A percentile compares a stretch with the other conserved stretches of the same genome.
Evolutionary conservation across 768 basidiomycete species (phyloP).

Genomic region (Mycena crocata): DNA sequence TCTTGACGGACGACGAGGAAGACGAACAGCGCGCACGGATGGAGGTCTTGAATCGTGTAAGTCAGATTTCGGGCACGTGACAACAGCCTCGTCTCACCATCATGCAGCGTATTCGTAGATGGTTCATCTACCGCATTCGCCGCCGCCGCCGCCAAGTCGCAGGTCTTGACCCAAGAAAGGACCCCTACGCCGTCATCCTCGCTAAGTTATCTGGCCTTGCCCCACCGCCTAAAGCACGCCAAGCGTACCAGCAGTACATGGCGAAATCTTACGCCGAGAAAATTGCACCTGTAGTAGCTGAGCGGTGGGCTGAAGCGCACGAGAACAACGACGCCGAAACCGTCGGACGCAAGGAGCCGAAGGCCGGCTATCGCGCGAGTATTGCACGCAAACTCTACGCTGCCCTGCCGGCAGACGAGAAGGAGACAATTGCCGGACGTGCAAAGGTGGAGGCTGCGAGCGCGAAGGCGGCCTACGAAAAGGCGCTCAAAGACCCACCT

Average conservation of each 20-base stretch:
- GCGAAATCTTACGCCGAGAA: too few relatives aligned
- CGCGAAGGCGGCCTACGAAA: neutral
- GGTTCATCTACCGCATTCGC: neutral
- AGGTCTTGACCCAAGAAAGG: too few relatives aligned
- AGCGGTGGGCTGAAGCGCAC: neutral
- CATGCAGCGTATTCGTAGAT: neutral
- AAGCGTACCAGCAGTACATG: too few relatives aligned
- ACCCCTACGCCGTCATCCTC: too few relatives aligned
- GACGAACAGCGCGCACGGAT: neutral
- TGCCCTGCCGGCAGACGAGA: neutral
- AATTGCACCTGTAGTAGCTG: neutral
- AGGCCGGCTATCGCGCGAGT: conserved; percentile 5
- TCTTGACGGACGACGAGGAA: neutral
- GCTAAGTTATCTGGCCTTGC: too few relatives aligned
- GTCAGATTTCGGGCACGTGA: too few relatives aligned
- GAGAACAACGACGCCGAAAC: neutral
- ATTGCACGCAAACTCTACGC: neutral
- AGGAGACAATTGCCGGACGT: neutral
- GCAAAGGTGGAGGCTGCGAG: neutral
- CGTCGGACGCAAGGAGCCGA: neutral
- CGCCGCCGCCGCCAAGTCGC: too few relatives aligned
- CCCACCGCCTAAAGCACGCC: too few relatives aligned
- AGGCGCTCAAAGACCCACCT: neutral
- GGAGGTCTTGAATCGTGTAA: too few relatives aligned
- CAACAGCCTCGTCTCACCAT: neutral